These are phyloP conservation scores for Gillenia trifoliata DNA, from an alignment of 306 rosid species.

Conservation along the genomic window DNA sequence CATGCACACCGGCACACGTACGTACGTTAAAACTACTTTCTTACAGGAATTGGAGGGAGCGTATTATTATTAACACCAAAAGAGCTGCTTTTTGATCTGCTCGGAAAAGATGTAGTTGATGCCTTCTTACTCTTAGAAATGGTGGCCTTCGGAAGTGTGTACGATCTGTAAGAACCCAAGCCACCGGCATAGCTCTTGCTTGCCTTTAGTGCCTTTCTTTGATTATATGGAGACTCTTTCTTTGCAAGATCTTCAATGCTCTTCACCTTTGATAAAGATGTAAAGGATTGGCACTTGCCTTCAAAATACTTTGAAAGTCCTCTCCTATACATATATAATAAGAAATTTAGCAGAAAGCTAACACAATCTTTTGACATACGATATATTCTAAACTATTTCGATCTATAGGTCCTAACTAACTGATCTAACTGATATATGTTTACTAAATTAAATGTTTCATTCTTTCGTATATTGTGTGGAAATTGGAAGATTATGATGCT, in stretches of 20 bases:
- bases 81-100: slow-evolving; percentile 20
- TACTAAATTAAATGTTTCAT: too few species aligned
- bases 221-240: slow-evolving; percentile 27
- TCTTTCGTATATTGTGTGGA: too few species aligned
- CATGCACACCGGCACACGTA: not conserved
- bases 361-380: not conserved
- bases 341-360: not conserved
- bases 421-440: too few species aligned
- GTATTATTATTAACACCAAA: slow-evolving; percentile 10
- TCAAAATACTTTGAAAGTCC: slow-evolving; percentile 50
- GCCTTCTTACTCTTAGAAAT: slow-evolving; percentile 35
- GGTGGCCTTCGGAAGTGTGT: slow-evolving; percentile 37
- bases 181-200: slow-evolving; percentile 50
- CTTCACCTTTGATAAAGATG: slow-evolving; percentile 40
- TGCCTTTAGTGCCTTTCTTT: slow-evolving; percentile 31
- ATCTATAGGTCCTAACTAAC: too few species aligned
- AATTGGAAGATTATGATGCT: too few species aligned
- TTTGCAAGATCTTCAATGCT: slow-evolving; percentile 48
- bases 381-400: too few species aligned
- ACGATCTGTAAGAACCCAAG: slow-evolving; percentile 28
- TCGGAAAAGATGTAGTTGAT: slow-evolving; percentile 6
- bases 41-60: slow-evolving; percentile 23
- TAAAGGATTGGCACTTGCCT: slow-evolving; percentile 51
- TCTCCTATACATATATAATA: slow-evolving; percentile 28
- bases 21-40: slow-evolving; percentile 4